Percentiles rank a stretch among this genome's conserved stretches.
Conservation (phyloP, 306 rosid genomes). For the Quercus robur region DNA sequence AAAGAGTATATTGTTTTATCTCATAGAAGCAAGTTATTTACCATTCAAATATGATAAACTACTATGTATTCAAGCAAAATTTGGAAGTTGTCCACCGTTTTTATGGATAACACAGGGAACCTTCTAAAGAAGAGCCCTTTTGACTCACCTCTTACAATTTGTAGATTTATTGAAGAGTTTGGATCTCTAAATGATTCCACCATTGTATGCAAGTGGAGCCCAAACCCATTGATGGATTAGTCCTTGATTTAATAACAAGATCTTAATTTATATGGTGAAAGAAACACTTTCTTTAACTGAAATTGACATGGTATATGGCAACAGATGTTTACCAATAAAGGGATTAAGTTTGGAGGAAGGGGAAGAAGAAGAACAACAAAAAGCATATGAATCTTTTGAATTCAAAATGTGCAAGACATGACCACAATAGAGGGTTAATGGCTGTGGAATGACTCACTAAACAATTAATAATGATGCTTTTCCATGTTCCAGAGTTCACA, state of each 20-base stretch:
- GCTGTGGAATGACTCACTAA: neutral
- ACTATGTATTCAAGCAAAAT: too few relatives aligned
- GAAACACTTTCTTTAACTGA: neutral
- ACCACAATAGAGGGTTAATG: neutral
- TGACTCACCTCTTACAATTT: neutral
- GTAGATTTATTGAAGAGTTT: neutral
- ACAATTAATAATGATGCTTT: neutral
- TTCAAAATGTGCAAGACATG: neutral
- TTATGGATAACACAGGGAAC: too few relatives aligned
- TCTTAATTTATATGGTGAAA: neutral
- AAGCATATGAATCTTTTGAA: neutral
- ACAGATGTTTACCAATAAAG: neutral
- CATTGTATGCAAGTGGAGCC: neutral
- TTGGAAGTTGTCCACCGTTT: too few relatives aligned
- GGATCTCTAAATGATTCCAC: neutral
- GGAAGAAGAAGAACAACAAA: neutral
- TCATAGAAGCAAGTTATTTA: too few relatives aligned
- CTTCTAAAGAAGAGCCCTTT: too few relatives aligned
- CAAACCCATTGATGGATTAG: neutral
- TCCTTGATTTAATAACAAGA: neutral
- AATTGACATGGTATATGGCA: neutral
- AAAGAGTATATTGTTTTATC: too few relatives aligned
- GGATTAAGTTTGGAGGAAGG: neutral
- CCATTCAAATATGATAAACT: too few relatives aligned
- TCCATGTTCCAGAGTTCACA: neutral